Conservation (phyloP, 2,329 filamentous ascomycete species). For the Diaporthe destruens region DNA sequence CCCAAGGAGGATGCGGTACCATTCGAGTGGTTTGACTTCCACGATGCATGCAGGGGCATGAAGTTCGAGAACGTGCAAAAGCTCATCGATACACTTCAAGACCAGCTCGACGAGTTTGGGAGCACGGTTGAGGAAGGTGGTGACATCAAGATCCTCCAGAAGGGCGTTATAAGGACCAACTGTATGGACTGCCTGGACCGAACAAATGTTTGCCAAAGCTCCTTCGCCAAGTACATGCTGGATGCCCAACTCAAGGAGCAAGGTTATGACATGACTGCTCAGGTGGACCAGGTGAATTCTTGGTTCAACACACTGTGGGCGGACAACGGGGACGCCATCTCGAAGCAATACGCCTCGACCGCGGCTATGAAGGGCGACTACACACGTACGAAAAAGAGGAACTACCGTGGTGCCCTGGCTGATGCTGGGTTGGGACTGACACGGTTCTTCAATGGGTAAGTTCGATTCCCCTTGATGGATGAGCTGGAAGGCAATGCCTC, state of each 20-base stretch:
- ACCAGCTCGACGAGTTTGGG: conserved; percentile 76
- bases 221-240: conserved; percentile 85
- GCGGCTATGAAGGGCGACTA: conserved; percentile 97
- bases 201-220: conserved; percentile 96
- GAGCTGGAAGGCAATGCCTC: not conserved
- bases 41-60: conserved; percentile 92
- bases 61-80: conserved; percentile 94
- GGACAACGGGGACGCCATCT: conserved; percentile 96
- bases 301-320: conserved; percentile 99
- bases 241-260: conserved; percentile 83
- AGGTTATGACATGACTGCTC: conserved; percentile 80
- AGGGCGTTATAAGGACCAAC: conserved; percentile 89
- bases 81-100: conserved; percentile 77
- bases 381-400: conserved; percentile 88
- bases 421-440: conserved; percentile 92
- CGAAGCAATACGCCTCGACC: conserved; percentile 94
- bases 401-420: conserved; percentile 91
- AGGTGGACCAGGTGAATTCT: conserved; percentile 81
- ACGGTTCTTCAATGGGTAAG: conserved; percentile 76
- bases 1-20: conserved; percentile 64
- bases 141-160: conserved; percentile 65
- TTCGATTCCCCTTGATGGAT: conserved; percentile 29
- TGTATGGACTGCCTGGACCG: conserved; percentile 99
- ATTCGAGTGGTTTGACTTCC: conserved; percentile 99
- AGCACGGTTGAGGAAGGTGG: conserved; percentile 73